phyloP scores from a whole-genome alignment of 768 basidiomycete species.

The Sutorius australiensis region DNA sequence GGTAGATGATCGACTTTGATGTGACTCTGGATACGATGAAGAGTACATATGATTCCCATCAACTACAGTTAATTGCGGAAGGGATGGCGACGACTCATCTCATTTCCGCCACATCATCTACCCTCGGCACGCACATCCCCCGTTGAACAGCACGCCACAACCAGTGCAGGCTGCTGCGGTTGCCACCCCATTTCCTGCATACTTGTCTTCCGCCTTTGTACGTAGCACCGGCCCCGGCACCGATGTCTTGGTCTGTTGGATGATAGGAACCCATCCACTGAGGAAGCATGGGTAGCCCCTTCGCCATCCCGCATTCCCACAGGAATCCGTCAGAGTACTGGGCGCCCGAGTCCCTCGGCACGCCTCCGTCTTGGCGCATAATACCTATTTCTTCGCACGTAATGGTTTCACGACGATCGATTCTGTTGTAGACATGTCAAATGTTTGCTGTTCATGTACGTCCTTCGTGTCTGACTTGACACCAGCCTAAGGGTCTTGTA shows the following conservation, averaged over 20 bases:
- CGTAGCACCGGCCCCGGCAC: slow-evolving; percentile 56
- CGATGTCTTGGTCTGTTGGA: slow-evolving; percentile 79
- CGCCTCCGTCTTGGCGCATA: slow-evolving; percentile 53
- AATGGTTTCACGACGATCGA: too few relatives aligned
- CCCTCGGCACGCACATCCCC: slow-evolving; percentile 59
- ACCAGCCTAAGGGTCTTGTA: too few relatives aligned
- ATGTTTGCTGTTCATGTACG: too few relatives aligned
- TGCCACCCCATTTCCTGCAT: slow-evolving; percentile 70
- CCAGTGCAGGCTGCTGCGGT: slow-evolving; percentile 81
- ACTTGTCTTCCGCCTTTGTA: slow-evolving; percentile 45
- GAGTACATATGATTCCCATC: background rate
- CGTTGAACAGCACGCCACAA: slow-evolving; percentile 73
- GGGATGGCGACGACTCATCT: slow-evolving; percentile 68
- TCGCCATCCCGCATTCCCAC: slow-evolving; percentile 78
- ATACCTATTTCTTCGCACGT: too few relatives aligned
- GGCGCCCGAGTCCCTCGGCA: slow-evolving; percentile 58
- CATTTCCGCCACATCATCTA: slow-evolving; percentile 77
- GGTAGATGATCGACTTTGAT: background rate
- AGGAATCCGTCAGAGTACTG: slow-evolving; percentile 93
- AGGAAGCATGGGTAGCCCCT: slow-evolving; percentile 45
- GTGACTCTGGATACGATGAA: background rate
- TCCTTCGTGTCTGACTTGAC: too few relatives aligned
- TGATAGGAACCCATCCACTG: slow-evolving; percentile 56
- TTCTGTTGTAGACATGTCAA: too few relatives aligned
- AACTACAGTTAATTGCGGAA: slow-evolving; percentile 49